Conservation (phyloP, 2,329 filamentous ascomycete species). For the Ceratocystis huliohia region DNA sequence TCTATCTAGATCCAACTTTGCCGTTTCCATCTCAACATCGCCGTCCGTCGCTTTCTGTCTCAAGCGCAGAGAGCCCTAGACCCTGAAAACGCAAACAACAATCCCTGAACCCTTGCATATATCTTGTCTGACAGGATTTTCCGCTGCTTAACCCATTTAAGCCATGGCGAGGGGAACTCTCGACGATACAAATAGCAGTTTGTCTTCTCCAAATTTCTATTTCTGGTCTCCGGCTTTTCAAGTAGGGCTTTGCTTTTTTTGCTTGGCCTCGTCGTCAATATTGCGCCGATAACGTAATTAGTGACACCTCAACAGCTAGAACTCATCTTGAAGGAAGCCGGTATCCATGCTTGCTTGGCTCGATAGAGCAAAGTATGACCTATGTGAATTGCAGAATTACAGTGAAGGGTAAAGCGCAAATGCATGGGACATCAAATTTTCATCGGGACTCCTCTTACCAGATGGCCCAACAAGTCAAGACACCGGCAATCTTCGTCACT, state of each 20-base stretch:
- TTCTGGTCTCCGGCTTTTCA: neutral
- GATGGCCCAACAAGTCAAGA: neutral
- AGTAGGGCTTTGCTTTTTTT: neutral
- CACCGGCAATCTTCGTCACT: neutral
- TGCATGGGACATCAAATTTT: conserved; percentile 16
- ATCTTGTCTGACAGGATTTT: neutral
- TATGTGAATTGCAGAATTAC: neutral
- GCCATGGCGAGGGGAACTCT: neutral
- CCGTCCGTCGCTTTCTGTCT: neutral
- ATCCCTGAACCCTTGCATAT: neutral
- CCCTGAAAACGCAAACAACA: neutral
- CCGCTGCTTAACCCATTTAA: neutral
- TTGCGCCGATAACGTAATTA: conserved; percentile 11
- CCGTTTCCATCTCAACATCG: neutral
- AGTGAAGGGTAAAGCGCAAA: conserved; percentile 19
- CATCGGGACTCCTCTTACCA: neutral
- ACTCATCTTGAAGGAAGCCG: conserved; percentile 11
- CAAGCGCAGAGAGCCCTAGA: neutral
- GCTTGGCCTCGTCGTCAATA: neutral
- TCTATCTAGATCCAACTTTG: too few relatives aligned
- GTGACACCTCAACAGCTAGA: conserved; percentile 10
- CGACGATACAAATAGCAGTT: neutral
- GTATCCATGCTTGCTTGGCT: conserved; percentile 10
- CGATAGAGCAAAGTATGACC: conserved; percentile 13
- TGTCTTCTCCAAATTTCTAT: conserved; percentile 7